Evolutionary conservation across 257 asterid genomes (phyloP).

Genomic region (Nemophila menziesii): DNA sequence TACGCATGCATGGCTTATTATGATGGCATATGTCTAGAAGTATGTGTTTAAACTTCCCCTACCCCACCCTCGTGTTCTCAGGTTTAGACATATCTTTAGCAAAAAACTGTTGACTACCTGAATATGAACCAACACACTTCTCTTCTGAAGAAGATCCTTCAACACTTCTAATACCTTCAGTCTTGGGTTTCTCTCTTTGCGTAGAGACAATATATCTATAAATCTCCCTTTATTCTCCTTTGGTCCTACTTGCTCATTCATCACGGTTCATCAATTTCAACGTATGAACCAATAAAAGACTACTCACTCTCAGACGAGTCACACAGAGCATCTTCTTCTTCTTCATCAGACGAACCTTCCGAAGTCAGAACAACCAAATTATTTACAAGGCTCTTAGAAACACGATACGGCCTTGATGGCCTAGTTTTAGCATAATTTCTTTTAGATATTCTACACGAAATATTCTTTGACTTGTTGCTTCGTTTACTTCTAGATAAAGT

Average conservation of each 20-base stretch:
- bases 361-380: conserved; percentile 36
- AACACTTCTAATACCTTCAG: too few relatives aligned
- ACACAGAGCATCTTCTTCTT: conserved; percentile 40
- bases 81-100: conserved; percentile 14
- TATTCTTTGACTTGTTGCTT: conserved; percentile 33
- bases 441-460: conserved; percentile 29
- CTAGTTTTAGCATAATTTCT: conserved; percentile 40
- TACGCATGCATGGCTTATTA: conserved; percentile 20
- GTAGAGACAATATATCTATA: conserved; percentile 53
- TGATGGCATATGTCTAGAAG: conserved; percentile 21
- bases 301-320: conserved; percentile 58
- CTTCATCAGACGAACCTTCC: conserved; percentile 60
- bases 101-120: conserved; percentile 30
- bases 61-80: conserved; percentile 14
- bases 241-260: conserved; percentile 21
- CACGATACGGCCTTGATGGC: conserved; percentile 63
- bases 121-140: conserved; percentile 19
- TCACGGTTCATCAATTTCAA: conserved; percentile 25
- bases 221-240: conserved; percentile 51
- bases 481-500: conserved; percentile 50
- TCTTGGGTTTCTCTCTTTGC: too few relatives aligned
- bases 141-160: conserved; percentile 24
- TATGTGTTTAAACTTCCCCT: conserved; percentile 39
- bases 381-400: conserved; percentile 55
- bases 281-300: conserved; percentile 29